Conservation (phyloP, 306 rosid species). For the Comarum palustre region DNA sequence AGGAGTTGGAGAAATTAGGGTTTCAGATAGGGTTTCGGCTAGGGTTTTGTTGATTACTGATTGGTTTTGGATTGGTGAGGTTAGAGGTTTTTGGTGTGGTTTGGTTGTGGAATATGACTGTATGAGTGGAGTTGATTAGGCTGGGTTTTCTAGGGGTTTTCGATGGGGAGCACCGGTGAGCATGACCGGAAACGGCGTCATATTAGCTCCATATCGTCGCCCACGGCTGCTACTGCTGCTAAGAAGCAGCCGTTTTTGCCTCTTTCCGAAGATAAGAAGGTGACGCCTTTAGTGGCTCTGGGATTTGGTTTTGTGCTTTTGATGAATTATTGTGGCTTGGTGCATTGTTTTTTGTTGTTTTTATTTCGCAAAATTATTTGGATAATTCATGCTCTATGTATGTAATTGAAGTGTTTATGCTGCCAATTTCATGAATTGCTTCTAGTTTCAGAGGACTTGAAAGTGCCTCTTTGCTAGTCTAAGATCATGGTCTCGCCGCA, state of each 20-base stretch:
- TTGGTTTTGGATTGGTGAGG: constrained; percentile 21
- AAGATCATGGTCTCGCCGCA: background rate
- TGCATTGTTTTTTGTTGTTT: background rate
- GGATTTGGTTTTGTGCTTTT: constrained; percentile 7
- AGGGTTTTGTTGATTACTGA: constrained; percentile 1
- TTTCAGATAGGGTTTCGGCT: background rate
- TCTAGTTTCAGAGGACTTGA: background rate
- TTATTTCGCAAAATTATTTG: background rate
- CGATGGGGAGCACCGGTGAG: constrained; percentile 91
- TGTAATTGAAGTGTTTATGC: background rate
- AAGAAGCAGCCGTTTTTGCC: constrained; percentile 74
- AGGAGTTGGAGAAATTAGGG: constrained; percentile 1
- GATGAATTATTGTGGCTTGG: constrained; percentile 2
- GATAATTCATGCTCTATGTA: background rate
- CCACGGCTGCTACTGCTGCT: constrained; percentile 52
- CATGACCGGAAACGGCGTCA: constrained; percentile 91
- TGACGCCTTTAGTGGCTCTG: constrained; percentile 20
- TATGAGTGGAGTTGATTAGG: constrained; percentile 45
- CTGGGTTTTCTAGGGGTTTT: constrained; percentile 57
- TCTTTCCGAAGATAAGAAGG: constrained; percentile 85
- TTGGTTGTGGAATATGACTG: constrained; percentile 42
- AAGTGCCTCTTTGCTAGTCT: background rate
- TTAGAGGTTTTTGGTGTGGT: constrained; percentile 12
- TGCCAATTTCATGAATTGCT: background rate
- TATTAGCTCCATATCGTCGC: constrained; percentile 79